Evolutionary conservation across 257 asterid genomes (phyloP).

Genomic region (Solanum verrucosum): DNA sequence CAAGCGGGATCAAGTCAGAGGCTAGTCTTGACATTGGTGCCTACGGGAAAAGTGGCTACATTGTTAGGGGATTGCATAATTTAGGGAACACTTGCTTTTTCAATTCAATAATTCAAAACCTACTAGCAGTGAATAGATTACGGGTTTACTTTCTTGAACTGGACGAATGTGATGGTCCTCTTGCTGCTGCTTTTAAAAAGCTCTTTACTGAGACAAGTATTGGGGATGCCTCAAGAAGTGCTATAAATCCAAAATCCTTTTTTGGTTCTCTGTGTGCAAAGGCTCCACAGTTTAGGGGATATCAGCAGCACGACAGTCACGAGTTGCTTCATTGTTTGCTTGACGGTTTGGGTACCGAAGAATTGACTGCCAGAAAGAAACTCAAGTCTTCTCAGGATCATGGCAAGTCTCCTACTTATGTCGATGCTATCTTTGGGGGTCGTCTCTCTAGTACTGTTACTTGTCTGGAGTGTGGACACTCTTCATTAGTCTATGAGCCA

Average conservation of each 20-base stretch:
- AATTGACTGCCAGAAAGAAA: constrained; percentile 40
- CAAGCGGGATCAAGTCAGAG: constrained; percentile 33
- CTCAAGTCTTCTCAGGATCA: constrained; percentile 19
- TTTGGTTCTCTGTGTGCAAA: constrained; percentile 65
- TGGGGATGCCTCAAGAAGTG: constrained; percentile 37
- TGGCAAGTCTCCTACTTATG: constrained; percentile 40
- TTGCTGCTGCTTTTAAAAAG: constrained; percentile 56
- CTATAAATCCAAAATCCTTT: constrained; percentile 61
- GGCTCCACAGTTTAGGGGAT: constrained; percentile 87
- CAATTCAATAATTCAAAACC: constrained; percentile 74
- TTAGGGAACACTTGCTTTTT: constrained; percentile 96
- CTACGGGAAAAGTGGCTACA: constrained; percentile 23
- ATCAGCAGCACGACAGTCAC: constrained; percentile 93
- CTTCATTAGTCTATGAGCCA: constrained; percentile 70
- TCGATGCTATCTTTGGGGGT: constrained; percentile 82
- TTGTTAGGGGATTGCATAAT: constrained; percentile 70
- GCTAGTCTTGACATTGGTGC: constrained; percentile 15
- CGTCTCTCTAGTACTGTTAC: constrained; percentile 64
- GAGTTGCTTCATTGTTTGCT: constrained; percentile 85
- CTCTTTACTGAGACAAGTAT: constrained; percentile 44
- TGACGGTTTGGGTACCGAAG: constrained; percentile 72
- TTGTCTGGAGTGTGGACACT: constrained; percentile 78
- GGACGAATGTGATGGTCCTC: constrained; percentile 63
- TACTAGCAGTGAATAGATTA: constrained; percentile 49
- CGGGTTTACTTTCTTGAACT: constrained; percentile 42